Evolutionary conservation across 345 rosid species (phyloP).

Genomic region (Ceriops tagal): DNA sequence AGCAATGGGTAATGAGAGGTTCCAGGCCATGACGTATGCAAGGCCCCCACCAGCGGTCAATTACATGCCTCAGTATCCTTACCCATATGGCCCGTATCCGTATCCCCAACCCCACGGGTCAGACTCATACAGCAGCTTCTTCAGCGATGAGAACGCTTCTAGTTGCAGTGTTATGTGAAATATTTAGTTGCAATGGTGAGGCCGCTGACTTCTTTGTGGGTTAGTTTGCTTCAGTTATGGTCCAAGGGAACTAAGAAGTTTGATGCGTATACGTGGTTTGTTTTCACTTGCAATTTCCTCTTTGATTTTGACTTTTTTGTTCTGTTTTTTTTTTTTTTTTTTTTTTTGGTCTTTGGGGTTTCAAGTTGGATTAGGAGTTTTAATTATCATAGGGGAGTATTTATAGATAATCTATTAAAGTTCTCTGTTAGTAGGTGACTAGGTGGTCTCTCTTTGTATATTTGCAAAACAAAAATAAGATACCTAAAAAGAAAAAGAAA

Average conservation of each 20-base stretch:
- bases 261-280: slow-evolving; percentile 46
- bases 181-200: too few relatives aligned
- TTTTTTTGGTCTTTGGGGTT: slow-evolving; percentile 19
- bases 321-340: slow-evolving; percentile 9
- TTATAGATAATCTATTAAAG: slow-evolving; percentile 40
- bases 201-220: not conserved
- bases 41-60: slow-evolving; percentile 80
- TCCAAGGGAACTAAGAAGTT: slow-evolving; percentile 15
- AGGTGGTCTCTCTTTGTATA: slow-evolving; percentile 32
- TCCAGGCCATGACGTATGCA: slow-evolving; percentile 91
- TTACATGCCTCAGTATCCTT: slow-evolving; percentile 66
- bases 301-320: too few relatives aligned
- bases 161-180: slow-evolving; percentile 91
- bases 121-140: slow-evolving; percentile 52
- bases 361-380: slow-evolving; percentile 35
- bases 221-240: slow-evolving; percentile 14
- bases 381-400: slow-evolving; percentile 25
- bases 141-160: slow-evolving; percentile 87
- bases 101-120: slow-evolving; percentile 30
- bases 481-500: not conserved
- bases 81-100: slow-evolving; percentile 49
- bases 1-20: slow-evolving; percentile 76
- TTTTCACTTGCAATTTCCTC: slow-evolving; percentile 23
- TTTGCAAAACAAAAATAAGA: slow-evolving; percentile 32
- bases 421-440: slow-evolving; percentile 6